Percentiles rank a stretch among this genome's conserved stretches.
Evolutionary conservation across 768 basidiomycete genomes (phyloP).

Genomic region (Pluteus cervinus): DNA sequence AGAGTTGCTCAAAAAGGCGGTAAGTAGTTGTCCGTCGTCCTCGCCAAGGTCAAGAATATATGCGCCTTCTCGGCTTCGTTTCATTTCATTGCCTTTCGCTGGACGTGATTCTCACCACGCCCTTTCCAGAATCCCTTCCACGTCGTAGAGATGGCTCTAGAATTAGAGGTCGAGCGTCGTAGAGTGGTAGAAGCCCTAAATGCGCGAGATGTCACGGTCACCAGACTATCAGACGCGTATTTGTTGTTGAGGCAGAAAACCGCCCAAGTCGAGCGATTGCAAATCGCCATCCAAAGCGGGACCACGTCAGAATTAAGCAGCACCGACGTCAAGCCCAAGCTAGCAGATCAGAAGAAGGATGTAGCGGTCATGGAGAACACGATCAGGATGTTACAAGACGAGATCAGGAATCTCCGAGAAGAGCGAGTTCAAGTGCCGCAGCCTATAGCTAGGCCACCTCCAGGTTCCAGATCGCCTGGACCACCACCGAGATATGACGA

Average conservation of each 20-base stretch:
- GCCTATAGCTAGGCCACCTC: no score
- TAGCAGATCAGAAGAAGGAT: no score
- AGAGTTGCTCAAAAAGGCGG: conserved; percentile 16
- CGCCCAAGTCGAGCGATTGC: conserved; percentile 40
- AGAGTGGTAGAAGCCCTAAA: conserved; percentile 50
- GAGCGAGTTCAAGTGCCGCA: no score
- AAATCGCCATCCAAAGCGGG: no score
- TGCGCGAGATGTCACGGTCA: conserved; percentile 58
- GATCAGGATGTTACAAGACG: no score
- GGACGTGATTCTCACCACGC: background rate
- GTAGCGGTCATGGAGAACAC: no score
- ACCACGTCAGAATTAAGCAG: no score
- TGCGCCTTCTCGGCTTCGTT: background rate
- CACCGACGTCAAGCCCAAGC: no score
- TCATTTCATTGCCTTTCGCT: background rate
- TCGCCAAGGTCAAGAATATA: background rate
- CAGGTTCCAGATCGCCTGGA: no score
- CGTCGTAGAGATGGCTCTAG: conserved; percentile 47
- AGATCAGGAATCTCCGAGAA: no score
- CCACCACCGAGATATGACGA: no score
- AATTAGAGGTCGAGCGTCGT: conserved; percentile 45
- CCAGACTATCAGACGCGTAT: conserved; percentile 55
- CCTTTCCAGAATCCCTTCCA: conserved; percentile 36
- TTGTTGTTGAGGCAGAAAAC: conserved; percentile 57
- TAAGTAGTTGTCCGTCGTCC: no score